Evolutionary conservation across 2,329 filamentous ascomycete species (phyloP).

Genomic region (Stagonosporopsis chrysanthemi): DNA sequence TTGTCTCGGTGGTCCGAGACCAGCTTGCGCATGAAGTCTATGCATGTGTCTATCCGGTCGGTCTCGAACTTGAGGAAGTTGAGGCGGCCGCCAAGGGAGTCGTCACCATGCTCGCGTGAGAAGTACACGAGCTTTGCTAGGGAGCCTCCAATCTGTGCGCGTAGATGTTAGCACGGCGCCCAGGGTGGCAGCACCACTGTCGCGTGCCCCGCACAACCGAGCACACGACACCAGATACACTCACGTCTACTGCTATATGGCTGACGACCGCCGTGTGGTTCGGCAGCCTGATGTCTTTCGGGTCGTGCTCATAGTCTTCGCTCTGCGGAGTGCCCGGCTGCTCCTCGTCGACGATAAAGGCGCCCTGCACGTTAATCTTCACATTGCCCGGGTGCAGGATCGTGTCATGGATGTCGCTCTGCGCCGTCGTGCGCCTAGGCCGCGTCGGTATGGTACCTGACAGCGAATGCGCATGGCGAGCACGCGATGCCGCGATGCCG

Average conservation of each 20-base stretch:
- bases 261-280: constrained; percentile 95
- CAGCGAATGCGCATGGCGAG: constrained; percentile 19
- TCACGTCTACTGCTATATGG: constrained; percentile 94
- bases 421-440: constrained; percentile 39
- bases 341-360: constrained; percentile 89
- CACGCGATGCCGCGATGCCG: constrained; percentile 33
- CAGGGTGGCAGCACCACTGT: constrained; percentile 7
- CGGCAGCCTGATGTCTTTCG: constrained; percentile 92
- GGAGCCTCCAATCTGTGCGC: constrained; percentile 84
- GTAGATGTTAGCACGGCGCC: constrained; percentile 28
- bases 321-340: constrained; percentile 57
- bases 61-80: constrained; percentile 98
- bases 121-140: constrained; percentile 98
- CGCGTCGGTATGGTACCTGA: constrained; percentile 28
- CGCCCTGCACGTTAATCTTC: constrained; percentile 94
- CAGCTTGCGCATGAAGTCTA: constrained; percentile 87
- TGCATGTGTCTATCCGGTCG: constrained; percentile 89
- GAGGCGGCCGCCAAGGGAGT: constrained; percentile 83
- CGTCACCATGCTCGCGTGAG: constrained; percentile 81
- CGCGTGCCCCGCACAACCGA: constrained; percentile 24
- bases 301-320: constrained; percentile 72
- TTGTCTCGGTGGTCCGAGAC: constrained; percentile 84
- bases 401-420: constrained; percentile 57
- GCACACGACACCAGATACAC: constrained; percentile 47
- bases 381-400: constrained; percentile 72